Evolutionary conservation across 345 rosid genomes (phyloP).

Genomic region (Gossypium thurberi): DNA sequence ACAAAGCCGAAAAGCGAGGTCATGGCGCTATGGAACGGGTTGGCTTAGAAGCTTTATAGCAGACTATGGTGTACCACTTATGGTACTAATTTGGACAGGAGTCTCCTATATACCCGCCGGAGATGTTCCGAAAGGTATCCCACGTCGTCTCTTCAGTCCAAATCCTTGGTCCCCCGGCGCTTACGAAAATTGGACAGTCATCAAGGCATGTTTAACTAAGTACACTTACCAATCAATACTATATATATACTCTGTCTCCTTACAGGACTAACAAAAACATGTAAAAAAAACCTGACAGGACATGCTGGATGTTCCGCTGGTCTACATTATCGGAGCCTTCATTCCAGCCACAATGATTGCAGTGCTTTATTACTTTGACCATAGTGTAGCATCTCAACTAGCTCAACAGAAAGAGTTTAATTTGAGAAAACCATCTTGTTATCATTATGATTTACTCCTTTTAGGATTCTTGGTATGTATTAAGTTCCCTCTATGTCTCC

Average conservation of each 20-base stretch:
- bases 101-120: constrained; percentile 72
- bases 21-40: constrained; percentile 96
- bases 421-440: constrained; percentile 84
- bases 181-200: constrained; percentile 79
- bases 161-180: constrained; percentile 98
- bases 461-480: constrained; percentile 66
- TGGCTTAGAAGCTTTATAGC: constrained; percentile 85
- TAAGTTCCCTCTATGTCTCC: neutral
- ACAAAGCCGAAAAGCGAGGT: constrained; percentile 78
- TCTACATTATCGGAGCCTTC: constrained; percentile 83
- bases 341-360: constrained; percentile 98
- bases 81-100: constrained; percentile 92
- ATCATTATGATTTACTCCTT: constrained; percentile 87
- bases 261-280: neutral
- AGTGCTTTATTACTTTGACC: constrained; percentile 90
- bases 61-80: constrained; percentile 91
- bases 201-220: constrained; percentile 38
- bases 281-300: constrained; percentile 37
- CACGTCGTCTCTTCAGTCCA: constrained; percentile 89
- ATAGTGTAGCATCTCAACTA: constrained; percentile 96
- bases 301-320: constrained; percentile 71
- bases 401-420: constrained; percentile 94
- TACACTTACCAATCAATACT: neutral
- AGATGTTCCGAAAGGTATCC: constrained; percentile 81
- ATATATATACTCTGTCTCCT: neutral